Evolutionary conservation across 129 eudicot genomes (phyloP), one percentile per base, ranked within the genome.

Genomic region (carrot (Daucus carota)): DNA sequence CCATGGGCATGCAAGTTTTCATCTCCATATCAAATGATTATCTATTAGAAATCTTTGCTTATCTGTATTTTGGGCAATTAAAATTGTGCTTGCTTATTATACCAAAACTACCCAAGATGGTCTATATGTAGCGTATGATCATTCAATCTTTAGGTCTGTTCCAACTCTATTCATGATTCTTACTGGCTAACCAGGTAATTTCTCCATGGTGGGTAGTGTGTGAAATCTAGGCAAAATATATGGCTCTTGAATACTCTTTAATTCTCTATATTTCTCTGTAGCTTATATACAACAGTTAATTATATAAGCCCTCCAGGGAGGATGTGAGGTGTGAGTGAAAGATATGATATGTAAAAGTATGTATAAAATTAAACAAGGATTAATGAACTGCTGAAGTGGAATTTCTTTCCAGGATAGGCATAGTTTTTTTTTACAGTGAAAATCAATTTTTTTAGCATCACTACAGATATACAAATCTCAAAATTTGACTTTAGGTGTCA

Each of bases 401-500:
- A 52, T 52, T 52, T 52, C 28, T 52, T 52, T 22, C 18, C 18
- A 48, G 8, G 57, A 17, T 48, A 20, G n/a, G n/a, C n/a, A n/a
- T n/a, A n/a, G n/a, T n/a, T n/a, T n/a, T n/a, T n/a, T n/a, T n/a
- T n/a, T n/a, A n/a, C n/a, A n/a, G n/a, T n/a, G n/a, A n/a, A n/a
- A 36, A 40, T 43, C 31, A 20, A 42, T 9, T n/a, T n/a, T n/a
- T n/a, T n/a, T n/a, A n/a, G 59, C 78, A 24, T 20, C 52, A 42
- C 12, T 50, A 38, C 13, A 50, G 40, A 52, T 20, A 3, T 77
- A 44, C 66, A 29, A 36, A 50, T 76, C 31, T 80, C 74, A 50
- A 79, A 80, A 76, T 72, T 36, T 83, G 43, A 76, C 75, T 70
- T 66, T 71, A 78, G 75, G 48, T 68, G 68, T 76, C 57, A 63